Evolutionary conservation across 768 basidiomycete genomes (phyloP), one percentile per base, ranked within the genome.

Genomic region (Agaricus subrufescens): DNA sequence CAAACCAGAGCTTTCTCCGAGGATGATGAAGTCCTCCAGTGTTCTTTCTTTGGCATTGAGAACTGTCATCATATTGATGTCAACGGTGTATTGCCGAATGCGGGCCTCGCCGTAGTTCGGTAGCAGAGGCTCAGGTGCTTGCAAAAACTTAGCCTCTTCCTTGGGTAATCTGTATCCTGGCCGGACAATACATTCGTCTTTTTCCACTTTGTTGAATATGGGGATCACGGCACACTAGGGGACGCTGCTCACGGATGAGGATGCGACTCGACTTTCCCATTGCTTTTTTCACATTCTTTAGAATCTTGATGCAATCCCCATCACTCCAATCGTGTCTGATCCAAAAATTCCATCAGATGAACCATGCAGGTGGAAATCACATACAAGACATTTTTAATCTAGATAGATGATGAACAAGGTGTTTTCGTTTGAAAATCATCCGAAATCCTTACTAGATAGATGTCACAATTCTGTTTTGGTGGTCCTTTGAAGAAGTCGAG

Each of bases 101-200:
- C 65, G 66, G 1, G 74, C 78, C 8, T 70, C 66, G 6, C 77
- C 78, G 49, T 73, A 79, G 64, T 79, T 80, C 3, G 78, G 71
- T 1, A 80, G 68, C 46, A 82, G 64, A 0, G 77, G 80, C 46
- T 71, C 69, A 0, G 77, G 77, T 1, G 75, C 78, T 57, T 66
- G 58, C 40, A 26, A 23, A 46, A 40, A 51, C 14, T 8, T 37
- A 9, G n/a, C 23, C 12, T 48, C 47, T 23, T 19, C 26, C 19
- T 48, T 29, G 8, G 46, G 52, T 26, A 57, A 45, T 14, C 63
- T 57, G 12, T 61, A 58, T 1, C 63, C 64, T 38, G 66, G 60
- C 54, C 70, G 72, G 12, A 75, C 60, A 31, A 74, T 65, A 54
- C 65, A 68, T 58, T 76, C 74, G 52, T 75, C 73, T 76, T n/a